Base-by-base conservation (phyloP, 495 filamentous ascomycete species). In the Aspergillus bridgeri region DNA sequence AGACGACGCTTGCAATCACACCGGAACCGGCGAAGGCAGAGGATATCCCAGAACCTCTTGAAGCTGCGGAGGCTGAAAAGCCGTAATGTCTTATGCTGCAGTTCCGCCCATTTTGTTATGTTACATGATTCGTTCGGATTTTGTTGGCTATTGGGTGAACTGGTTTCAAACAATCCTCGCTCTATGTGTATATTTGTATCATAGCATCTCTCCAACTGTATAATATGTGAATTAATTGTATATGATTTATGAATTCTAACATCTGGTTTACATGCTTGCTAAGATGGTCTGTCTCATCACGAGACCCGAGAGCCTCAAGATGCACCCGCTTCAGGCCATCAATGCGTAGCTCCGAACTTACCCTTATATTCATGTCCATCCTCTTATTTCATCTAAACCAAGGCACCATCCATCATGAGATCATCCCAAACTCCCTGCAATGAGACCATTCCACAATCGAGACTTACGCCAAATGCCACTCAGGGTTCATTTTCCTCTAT, bases 1-100 rank as follows among this genome's bases (percentile, higher is more conserved):
- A 75, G 56, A 59, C 63, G 61, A 65, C 65, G 9, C 62, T 78
- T 47, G 60, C 70, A 51, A 68, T 79, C 13, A 57, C 60, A 1
- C 24, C 62, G 21, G 61, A 69, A 45, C 63, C 52, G 6, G 29
- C 38, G 29, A 57, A 58, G 48, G 25, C 64, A 15, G 18, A 42
- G 44, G 48, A 58, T 21, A 51, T 24, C 5, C 19, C 22, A 23
- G 42, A 51, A 6, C 13, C 53, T 25, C 29, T 29, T 3, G 51
- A 49, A 11, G 27, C 42, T 21, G 22, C 23, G 3, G 57, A 63
- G 21, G n/a, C n/a, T 42, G 58, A 63, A 54, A 50, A 60, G 11
- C 25, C 51, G 20, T 57, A 52, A 57, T 22, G n/a, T 38, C 5
- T 50, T 9, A 47, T 22, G 6, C 20, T 29, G 29, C 48, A n/a